Base-by-base conservation (phyloP, 2,329 filamentous ascomycete species). In the Graphilbum sp. region DNA sequence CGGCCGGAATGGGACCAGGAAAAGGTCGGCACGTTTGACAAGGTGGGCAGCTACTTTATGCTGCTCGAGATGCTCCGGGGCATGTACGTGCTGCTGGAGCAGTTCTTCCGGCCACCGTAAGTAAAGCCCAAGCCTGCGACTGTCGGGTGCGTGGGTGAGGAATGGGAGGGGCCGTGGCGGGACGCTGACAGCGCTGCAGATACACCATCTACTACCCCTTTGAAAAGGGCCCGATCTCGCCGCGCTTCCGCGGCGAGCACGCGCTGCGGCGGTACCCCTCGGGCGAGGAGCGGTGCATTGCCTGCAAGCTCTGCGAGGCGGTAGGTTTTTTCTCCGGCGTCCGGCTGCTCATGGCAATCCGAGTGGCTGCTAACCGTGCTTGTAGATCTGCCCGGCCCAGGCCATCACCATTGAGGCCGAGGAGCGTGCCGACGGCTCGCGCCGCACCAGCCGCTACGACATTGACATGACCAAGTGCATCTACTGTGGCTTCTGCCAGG, bases 391-490 rank as follows among this genome's bases (percentile, higher is more conserved):
- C 72, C 90, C 90, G 32, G 90, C 90, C 41, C 84, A 94, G 64
- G 90, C 90, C 54, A 98, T 98, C 61, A 98, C 90, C 38, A 98
- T 98, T 52, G 90, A 98, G 66, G 90, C 90, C 41, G 90, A 98
- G 62, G 90, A 98, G 69, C 86, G 90, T 56, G 84, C 83, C 54
- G 90, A 98, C 54, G 90, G 90, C 46, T 92, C 84, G 54, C 78
- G 90, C 61, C 77, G 90, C 56, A 98, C 90, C 37, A 95, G 88
- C 43, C 78, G 88, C 57, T 98, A 98, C 65, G 90, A 98, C 59
- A 95, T 98, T 56, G 90, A 98, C 64, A 98, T 98, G 90, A 96
- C 90, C 54, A 98, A 98, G 72, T 98, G 90, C 67, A 98, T 98
- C 63, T 98, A 96, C 75, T 96, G 90, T 60, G 90, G 90, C 37